Base-by-base conservation (phyloP, 75 land plant species). In the Isoetes taiwanensis region DNA sequence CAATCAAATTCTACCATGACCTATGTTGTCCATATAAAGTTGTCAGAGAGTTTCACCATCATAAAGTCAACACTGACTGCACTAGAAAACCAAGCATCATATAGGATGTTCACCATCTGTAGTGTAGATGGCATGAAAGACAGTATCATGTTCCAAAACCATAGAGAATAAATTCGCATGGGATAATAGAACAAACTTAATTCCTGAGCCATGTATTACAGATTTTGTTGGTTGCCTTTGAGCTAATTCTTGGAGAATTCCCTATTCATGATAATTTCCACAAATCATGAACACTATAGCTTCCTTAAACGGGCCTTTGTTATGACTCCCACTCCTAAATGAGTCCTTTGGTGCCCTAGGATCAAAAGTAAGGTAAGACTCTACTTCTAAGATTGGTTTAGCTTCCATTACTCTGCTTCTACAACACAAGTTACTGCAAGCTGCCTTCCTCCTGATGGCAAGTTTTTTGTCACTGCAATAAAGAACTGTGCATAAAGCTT, bases 281-380 rank as follows among this genome's bases (percentile, higher is more conserved):
- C 97, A 88, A 60, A 91, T 84, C 97, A 91, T 87, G 73, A 91
- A 91, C 2, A 91, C 97, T 34, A 91, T 83, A 21, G 95, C 95
- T 63, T 91, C 97, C 59, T 85, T 91, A 41, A 91, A 91, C 8
- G 97, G 89, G 27, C 97, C 95, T 57, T 74, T 88, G 46, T 79
- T 43, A 39, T 76, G 78, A 42, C 59, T 71, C 27, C 70, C 60
- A 24, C 62, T 30, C 2, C 71, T 78, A 52, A 82, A 57, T 39
- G 74, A 66, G n/a, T n/a, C n/a, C 70, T 77, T 87, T 0, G 89
- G 85, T 28, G 85, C 95, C 41, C 89, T 75, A 35, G 97, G 97
- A 84, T 91, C 97, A 63, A 83, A 83, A 14, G 66, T 16, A 21
- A 83, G 75, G 40, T 86, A 91, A 19, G 80, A 72, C 32, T 91